Conservation (phyloP, 768 basidiomycete genomes). For the Butyriboletus loyo region DNA sequence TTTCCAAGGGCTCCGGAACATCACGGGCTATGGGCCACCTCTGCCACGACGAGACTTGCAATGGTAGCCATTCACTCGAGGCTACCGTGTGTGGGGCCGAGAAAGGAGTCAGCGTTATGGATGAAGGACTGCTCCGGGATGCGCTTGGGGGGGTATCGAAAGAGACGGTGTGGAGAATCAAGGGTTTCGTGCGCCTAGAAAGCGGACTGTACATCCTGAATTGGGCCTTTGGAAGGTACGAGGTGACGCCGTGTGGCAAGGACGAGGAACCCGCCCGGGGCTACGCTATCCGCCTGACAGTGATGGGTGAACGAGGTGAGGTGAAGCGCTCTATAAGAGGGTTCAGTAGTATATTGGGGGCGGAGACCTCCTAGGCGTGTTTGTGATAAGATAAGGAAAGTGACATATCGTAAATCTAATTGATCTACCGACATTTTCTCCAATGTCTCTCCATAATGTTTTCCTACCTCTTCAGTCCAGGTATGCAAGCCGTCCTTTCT, state of each 20-base stretch:
- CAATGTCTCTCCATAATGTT: constrained; percentile 26
- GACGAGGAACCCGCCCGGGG: constrained; percentile 19
- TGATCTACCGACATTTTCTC: constrained; percentile 6
- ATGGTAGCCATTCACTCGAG: neutral
- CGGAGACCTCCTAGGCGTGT: constrained; percentile 26
- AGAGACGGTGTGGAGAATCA: constrained; percentile 77
- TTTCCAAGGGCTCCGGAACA: constrained; percentile 44
- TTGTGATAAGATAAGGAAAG: constrained; percentile 15
- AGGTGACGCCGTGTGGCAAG: constrained; percentile 47
- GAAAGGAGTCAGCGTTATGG: constrained; percentile 29
- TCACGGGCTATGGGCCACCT: constrained; percentile 19
- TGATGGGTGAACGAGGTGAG: constrained; percentile 90
- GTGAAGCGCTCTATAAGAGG: constrained; percentile 54
- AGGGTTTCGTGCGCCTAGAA: constrained; percentile 72
- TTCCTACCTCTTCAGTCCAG: constrained; percentile 30
- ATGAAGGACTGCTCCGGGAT: constrained; percentile 37
- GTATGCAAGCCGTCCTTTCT: constrained; percentile 10
- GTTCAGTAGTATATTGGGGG: constrained; percentile 49
- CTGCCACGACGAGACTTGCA: constrained; percentile 9
- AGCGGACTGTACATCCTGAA: constrained; percentile 62
- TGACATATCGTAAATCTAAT: constrained; percentile 7
- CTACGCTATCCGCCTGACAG: constrained; percentile 61
- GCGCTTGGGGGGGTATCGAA: constrained; percentile 57
- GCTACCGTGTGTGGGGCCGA: neutral
- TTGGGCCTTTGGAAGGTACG: constrained; percentile 91